Conservation (phyloP, 306 rosid species). For the Coriaria nepalensis region DNA sequence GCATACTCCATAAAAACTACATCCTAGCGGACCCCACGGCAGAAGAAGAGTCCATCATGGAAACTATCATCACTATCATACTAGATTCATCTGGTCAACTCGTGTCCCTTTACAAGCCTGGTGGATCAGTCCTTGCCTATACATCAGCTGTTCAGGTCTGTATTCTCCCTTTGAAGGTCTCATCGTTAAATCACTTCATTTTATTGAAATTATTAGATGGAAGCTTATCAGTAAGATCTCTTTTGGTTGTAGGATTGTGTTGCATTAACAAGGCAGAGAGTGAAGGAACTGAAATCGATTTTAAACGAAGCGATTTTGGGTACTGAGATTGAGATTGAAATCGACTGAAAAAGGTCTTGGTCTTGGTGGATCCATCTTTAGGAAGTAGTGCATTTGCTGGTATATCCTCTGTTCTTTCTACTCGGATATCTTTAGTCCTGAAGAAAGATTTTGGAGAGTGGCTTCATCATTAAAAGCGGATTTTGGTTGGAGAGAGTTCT, state of each 20-base stretch:
- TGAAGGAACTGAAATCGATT: constrained; percentile 44
- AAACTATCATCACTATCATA: constrained; percentile 66
- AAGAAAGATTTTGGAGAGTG: too few relatives aligned
- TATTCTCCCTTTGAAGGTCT: constrained; percentile 6
- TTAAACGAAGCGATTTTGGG: constrained; percentile 47
- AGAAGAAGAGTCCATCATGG: constrained; percentile 83
- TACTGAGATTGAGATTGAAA: constrained; percentile 41
- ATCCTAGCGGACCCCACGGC: constrained; percentile 79
- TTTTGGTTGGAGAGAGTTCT: too few relatives aligned
- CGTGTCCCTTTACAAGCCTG: constrained; percentile 81
- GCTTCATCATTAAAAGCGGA: too few relatives aligned
- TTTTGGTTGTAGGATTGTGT: constrained; percentile 63
- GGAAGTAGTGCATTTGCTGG: too few relatives aligned
- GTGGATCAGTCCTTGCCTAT: constrained; percentile 61
- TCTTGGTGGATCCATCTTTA: background rate
- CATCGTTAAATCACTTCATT: too few relatives aligned
- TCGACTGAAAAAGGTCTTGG: background rate
- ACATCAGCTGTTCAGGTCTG: constrained; percentile 69
- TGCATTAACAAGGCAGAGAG: constrained; percentile 66
- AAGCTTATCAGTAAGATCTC: constrained; percentile 11
- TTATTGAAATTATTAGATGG: constrained; percentile 2
- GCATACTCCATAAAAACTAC: constrained; percentile 69
- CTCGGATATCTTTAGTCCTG: too few relatives aligned
- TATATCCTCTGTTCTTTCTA: too few relatives aligned
- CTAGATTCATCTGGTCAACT: constrained; percentile 64